Evolutionary conservation across 73 alveolate genomes (phyloP), one percentile per base, ranked within the genome.

Genomic region (Halteria grandinella): DNA sequence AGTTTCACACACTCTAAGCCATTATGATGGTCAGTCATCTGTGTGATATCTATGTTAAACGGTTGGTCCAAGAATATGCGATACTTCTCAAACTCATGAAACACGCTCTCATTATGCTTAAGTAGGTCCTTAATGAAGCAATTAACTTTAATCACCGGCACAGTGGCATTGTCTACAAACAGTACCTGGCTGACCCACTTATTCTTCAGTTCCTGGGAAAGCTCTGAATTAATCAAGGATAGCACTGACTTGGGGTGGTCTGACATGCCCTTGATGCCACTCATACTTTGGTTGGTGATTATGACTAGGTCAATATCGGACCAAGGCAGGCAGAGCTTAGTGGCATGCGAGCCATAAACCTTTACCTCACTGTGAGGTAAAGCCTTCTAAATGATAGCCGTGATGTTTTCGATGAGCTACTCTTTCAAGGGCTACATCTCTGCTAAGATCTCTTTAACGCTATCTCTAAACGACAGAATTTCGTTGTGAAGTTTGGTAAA

Each of bases 241-340:
- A 66, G 69, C 7, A 66, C 80, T 45, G 17, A 24, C 21, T 66
- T 66, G 18, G 80, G 55, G 18, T 51, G 23, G 47, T 62, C 44
- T 32, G 47, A 36, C n/a, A 36, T 5, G 11, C 47, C 20, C 37
- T 53, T 57, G 55, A 55, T 27, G 3, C 5, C 18, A 2, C 32
- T 70, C 72, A 17, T 53, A 48, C 6, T 21, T 17, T 8, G 63
- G 49, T 11, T 36, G 4, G 83, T 27, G 1, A 14, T 33, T 11
- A 90, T 79, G n/a, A 90, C 97, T 17, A 86, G 53, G 62, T 90
- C 97, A 21, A 90, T 71, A 52, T 90, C 97, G 0, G 97, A 90
- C 94, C 95, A 90, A 70, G 85, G 86, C 7, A 90, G 75, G 71
- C 93, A 86, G 58, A 86, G 72, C 39, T 69, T 59, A 8, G 89